Conservation (phyloP, 2,329 filamentous ascomycete genomes). For the Tricladium varicosporioides region DNA sequence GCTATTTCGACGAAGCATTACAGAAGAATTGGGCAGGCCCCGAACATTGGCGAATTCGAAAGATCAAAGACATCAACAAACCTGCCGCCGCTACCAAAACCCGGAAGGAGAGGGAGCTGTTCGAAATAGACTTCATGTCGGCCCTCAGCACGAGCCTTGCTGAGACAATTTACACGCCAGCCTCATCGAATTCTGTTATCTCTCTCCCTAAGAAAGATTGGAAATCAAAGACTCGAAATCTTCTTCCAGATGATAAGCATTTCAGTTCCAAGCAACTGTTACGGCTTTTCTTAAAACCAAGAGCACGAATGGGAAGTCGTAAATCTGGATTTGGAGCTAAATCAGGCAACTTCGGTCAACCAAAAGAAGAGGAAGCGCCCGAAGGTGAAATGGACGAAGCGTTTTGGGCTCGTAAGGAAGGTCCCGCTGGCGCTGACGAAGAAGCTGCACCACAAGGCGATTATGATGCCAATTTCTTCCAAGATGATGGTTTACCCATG, state of each 20-base stretch:
- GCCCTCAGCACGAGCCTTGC: conserved; percentile 69
- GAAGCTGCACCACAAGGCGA: conserved; percentile 64
- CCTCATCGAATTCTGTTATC: conserved; percentile 76
- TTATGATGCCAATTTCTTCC: conserved; percentile 97
- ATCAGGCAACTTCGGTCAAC: conserved; percentile 42
- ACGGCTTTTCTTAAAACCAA: conserved; percentile 90
- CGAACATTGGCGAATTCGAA: conserved; percentile 97
- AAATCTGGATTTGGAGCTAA: conserved; percentile 50
- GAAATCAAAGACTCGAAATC: conserved; percentile 89
- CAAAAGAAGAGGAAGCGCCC: conserved; percentile 54
- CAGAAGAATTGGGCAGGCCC: conserved; percentile 98
- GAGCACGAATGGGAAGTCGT: conserved; percentile 74
- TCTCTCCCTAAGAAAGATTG: conserved; percentile 90
- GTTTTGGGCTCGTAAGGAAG: conserved; percentile 80
- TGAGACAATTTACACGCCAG: conserved; percentile 77
- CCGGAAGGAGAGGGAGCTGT: conserved; percentile 93
- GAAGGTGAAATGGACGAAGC: conserved; percentile 88
- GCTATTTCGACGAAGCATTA: conserved; percentile 94
- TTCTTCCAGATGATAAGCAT: conserved; percentile 96
- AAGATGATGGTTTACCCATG: conserved; percentile 76
- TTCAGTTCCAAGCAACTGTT: conserved; percentile 93
- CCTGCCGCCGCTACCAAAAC: conserved; percentile 58
- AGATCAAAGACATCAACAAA: conserved; percentile 79
- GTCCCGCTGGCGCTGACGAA: conserved; percentile 46
- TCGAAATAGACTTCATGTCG: conserved; percentile 86